phyloP scores from a whole-genome alignment of 352 stramenopile genomes.

The Saprolegnia diclina region DNA sequence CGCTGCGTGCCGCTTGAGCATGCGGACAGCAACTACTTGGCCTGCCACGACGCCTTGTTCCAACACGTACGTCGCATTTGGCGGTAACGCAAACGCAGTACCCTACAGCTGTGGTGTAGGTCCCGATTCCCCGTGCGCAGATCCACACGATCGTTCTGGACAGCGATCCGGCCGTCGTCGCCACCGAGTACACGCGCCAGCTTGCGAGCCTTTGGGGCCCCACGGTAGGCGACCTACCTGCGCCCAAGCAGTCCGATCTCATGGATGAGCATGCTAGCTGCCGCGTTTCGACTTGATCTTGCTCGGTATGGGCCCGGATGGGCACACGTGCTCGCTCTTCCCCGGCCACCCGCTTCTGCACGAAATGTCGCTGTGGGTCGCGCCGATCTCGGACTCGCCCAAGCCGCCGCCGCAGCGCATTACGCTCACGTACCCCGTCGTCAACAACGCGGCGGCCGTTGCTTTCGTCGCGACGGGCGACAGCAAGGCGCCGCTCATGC shows the following conservation, averaged over 20 bases:
- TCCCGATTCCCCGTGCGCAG: constrained; percentile 68
- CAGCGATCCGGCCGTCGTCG: constrained; percentile 51
- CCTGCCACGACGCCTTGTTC: constrained; percentile 88
- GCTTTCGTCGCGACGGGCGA: constrained; percentile 88
- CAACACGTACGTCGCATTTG: constrained; percentile 44
- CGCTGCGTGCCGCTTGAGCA: constrained; percentile 90
- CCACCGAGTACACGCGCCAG: constrained; percentile 69
- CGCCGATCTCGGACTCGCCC: constrained; percentile 95
- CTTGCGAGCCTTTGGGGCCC: constrained; percentile 53
- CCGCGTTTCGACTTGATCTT: constrained; percentile 93
- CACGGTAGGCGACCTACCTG: constrained; percentile 36
- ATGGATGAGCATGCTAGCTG: constrained; percentile 34
- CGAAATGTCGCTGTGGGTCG: constrained; percentile 81
- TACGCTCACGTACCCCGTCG: constrained; percentile 94
- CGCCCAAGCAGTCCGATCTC: not conserved
- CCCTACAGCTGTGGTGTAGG: constrained; percentile 31
- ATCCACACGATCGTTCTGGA: constrained; percentile 91
- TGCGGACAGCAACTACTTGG: constrained; percentile 94
- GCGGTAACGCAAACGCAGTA: not conserved
- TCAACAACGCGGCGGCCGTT: constrained; percentile 87
- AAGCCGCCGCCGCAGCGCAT: constrained; percentile 96
- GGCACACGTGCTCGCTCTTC: constrained; percentile 98
- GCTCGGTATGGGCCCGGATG: constrained; percentile 96
- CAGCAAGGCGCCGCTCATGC: constrained; percentile 85
- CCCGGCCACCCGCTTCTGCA: constrained; percentile 90